Base-by-base conservation (phyloP, 345 rosid genomes). In the Salix suchowensis region DNA sequence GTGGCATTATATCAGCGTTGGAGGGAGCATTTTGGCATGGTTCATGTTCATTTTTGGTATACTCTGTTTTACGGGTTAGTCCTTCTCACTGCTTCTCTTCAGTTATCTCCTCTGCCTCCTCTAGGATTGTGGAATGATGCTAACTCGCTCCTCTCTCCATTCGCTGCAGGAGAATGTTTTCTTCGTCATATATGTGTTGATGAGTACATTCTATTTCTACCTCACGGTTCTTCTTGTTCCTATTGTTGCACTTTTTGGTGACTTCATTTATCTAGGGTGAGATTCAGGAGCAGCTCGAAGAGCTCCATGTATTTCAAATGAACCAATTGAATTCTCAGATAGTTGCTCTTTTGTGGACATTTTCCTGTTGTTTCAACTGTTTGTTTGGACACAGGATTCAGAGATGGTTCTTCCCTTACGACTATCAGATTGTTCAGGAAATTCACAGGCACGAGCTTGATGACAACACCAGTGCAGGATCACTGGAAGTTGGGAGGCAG, bases 1-100 rank as follows among this genome's bases (percentile, higher is more conserved):
- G 85, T 94, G 94, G 94, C 99, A 96, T 81, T 81, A 90, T 78
- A 89, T 90, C 60, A 86, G 90, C 77, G 97, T 94, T 44, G 92
- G 97, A 79, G 99, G 99, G 72, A 94, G 98, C 86, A 89, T 96
- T 81, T 79, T 90, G 65, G 91, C 91, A 15, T 96, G 99, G 99
- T 92, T 96, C 77, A 21, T 86, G 60, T 96, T 94, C 70, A 83
- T 89, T 77, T 92, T 86, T 73, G 26, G 26, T 91, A 72, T 96
- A 96, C 86, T 87, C 95, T 4, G 85, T 91, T 76, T 82, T 96
- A 24, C 78, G 80, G 75, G 83, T 80, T 61, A 72, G 82, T 79
- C 65, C 26, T 68, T 46, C 37, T 66, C 67, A 61, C 76, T 19
- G 32, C 68, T 21, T 66, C 65, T 68, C 39, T 72, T 61, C 52